Base-by-base conservation (phyloP, 208 protist species). In the Crithidia brevicula region DNA sequence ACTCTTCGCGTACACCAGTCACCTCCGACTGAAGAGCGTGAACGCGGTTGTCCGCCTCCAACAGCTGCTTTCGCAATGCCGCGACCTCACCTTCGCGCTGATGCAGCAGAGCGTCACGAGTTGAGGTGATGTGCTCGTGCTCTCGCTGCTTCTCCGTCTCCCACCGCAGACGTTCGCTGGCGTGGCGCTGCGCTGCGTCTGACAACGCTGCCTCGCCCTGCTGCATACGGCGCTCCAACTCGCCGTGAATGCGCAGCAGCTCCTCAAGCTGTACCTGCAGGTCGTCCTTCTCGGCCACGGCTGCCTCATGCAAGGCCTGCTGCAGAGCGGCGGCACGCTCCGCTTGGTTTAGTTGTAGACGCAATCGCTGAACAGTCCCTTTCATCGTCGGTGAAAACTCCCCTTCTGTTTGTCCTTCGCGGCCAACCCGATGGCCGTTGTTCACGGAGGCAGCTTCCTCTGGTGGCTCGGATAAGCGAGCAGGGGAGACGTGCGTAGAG, bases 221-320 rank as follows among this genome's bases (percentile, higher is more conserved):
- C 60, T 72, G 60, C 7, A 40, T 54, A 4, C 75, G 75, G 6
- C 62, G 59, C 18, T 54, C 49, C 47, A 77, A 61, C 70, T 76
- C 74, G 10, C 45, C 22, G 27, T 72, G 50, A 18, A 81, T 77
- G 20, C 11, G 38, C 63, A 66, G 23, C 40, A 77, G 33, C 58
- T 47, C 47, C 15, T 60, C 57, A 23, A 77, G 15, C 49, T 67
- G 62, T 3, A 28, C 11, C 34, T 52, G 71, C 40, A 71, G 30
- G 22, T 66, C 64, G 11, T 42, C 58, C 25, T 67, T 71, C 15
- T 77, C 71, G 4, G 22, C 9, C 11, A 31, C 18, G 4, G 30
- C 45, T 0, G 56, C 46, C 27, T 56, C 56, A 31, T 9, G 22
- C 30, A 52, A 27, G 18, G 30, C 28, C 4, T 38, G 53, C 23